Percentiles rank a stretch among this genome's conserved stretches.
Conservation (phyloP, 352 stramenopile genomes). For the Phytophthora europaea region DNA sequence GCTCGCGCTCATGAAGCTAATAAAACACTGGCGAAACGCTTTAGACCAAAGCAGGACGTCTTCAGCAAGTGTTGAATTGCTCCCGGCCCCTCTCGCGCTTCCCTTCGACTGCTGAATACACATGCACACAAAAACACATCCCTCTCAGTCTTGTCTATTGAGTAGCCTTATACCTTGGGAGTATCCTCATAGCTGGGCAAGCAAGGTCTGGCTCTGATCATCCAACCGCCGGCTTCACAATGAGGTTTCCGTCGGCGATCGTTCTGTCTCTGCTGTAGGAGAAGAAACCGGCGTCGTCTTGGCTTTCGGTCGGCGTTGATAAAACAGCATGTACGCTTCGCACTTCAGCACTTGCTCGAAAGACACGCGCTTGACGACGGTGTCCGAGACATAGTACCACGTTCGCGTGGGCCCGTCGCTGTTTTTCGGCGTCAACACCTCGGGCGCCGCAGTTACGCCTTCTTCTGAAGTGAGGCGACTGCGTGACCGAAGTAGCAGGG, state of each 20-base stretch:
- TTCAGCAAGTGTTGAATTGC: no score
- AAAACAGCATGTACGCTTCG: constrained; percentile 88
- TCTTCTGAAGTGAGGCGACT: constrained; percentile 36
- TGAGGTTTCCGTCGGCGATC: constrained; percentile 29
- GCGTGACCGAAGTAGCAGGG: constrained; percentile 28
- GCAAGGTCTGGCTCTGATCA: constrained; percentile 36
- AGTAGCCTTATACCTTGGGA: constrained; percentile 43
- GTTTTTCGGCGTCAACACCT: constrained; percentile 29
- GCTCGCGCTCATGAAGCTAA: constrained; percentile 24
- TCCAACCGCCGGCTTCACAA: constrained; percentile 19
- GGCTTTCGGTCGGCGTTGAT: constrained; percentile 50
- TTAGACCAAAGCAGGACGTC: neutral
- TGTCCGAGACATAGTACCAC: constrained; percentile 85
- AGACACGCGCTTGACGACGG: constrained; percentile 63
- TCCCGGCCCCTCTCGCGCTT: neutral
- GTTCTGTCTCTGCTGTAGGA: constrained; percentile 26
- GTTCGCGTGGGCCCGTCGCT: constrained; percentile 35
- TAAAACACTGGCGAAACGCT: constrained; percentile 33
- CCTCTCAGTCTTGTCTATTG: constrained; percentile 40
- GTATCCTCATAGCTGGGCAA: constrained; percentile 28
- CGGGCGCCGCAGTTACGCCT: constrained; percentile 8
- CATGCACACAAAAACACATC: constrained; percentile 14
- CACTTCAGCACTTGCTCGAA: constrained; percentile 76
- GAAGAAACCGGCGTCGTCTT: constrained; percentile 24
- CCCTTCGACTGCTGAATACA: neutral